Conservation (phyloP, 2,329 filamentous ascomycete species). For the Pseudogymnoascus sp. region DNA sequence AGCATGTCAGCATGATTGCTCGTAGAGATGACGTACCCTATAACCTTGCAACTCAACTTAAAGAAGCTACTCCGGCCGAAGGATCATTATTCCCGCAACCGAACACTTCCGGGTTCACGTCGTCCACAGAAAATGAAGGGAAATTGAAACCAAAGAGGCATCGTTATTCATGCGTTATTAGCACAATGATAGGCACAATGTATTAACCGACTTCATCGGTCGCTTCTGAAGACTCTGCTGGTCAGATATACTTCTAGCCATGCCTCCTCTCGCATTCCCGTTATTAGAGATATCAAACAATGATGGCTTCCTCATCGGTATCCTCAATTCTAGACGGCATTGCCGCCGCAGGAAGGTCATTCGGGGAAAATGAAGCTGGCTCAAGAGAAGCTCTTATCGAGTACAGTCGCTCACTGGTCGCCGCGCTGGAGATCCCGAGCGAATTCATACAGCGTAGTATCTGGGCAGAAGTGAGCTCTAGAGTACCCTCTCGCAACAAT, state of each 20-base stretch:
- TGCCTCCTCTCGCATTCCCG: background rate
- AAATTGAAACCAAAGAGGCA: background rate
- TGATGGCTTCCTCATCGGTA: background rate
- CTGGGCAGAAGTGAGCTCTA: too few species aligned
- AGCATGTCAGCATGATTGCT: background rate
- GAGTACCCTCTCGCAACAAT: background rate
- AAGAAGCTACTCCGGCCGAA: background rate
- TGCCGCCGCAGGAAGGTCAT: constrained; percentile 26
- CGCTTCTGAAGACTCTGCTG: background rate
- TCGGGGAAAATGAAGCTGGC: constrained; percentile 28
- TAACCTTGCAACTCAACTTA: background rate
- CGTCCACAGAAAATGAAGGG: background rate
- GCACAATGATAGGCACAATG: background rate
- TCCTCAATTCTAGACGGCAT: background rate
- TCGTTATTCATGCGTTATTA: background rate
- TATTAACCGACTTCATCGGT: background rate
- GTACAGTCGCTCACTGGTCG: constrained; percentile 30
- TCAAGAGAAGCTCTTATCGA: constrained; percentile 33
- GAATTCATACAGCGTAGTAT: too few species aligned
- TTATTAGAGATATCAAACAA: background rate
- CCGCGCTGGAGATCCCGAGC: constrained; percentile 15
- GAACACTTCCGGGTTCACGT: background rate
- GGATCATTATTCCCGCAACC: background rate
- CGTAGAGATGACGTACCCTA: background rate
- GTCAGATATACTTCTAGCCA: background rate